Conservation (phyloP, 2,329 filamentous ascomycete genomes). For the Hymenotorrendiella dingleyae region DNA sequence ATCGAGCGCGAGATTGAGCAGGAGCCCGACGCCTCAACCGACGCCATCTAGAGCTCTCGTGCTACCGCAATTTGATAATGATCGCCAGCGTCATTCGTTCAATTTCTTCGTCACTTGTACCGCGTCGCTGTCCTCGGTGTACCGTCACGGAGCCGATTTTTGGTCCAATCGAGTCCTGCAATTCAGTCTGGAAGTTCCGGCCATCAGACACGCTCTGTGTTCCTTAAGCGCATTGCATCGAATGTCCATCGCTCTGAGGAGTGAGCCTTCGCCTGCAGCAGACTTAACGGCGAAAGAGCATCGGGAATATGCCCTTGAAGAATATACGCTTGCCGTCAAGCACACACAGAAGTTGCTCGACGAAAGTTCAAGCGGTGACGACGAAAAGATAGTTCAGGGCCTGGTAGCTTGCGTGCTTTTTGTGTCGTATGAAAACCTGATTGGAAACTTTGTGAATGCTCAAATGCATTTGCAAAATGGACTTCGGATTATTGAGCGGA, state of each 20-base stretch:
- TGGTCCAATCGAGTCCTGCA: constrained; percentile 15
- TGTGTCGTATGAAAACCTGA: constrained; percentile 15
- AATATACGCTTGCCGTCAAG: constrained; percentile 12
- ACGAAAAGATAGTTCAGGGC: constrained; percentile 9
- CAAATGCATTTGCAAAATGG: constrained; percentile 16
- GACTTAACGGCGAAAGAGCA: neutral
- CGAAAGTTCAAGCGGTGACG: constrained; percentile 2
- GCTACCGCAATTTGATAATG: constrained; percentile 9
- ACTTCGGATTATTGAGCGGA: constrained; percentile 7
- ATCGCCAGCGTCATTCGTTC: constrained; percentile 12
- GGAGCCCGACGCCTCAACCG: neutral
- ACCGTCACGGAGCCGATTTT: constrained; percentile 10
- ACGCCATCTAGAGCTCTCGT: neutral
- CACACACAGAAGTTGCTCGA: constrained; percentile 8
- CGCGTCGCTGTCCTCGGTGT: constrained; percentile 1
- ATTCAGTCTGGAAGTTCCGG: constrained; percentile 11
- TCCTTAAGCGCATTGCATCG: constrained; percentile 15
- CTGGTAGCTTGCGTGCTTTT: constrained; percentile 16
- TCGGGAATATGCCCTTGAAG: constrained; percentile 4
- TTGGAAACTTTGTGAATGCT: constrained; percentile 7
- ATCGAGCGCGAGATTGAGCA: neutral
- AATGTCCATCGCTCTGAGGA: neutral
- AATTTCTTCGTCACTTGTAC: constrained; percentile 13
- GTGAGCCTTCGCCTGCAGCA: neutral
- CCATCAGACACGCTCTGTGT: constrained; percentile 16